phyloP scores from a whole-genome alignment of 257 asterid species.

The Osmanthus fragrans region DNA sequence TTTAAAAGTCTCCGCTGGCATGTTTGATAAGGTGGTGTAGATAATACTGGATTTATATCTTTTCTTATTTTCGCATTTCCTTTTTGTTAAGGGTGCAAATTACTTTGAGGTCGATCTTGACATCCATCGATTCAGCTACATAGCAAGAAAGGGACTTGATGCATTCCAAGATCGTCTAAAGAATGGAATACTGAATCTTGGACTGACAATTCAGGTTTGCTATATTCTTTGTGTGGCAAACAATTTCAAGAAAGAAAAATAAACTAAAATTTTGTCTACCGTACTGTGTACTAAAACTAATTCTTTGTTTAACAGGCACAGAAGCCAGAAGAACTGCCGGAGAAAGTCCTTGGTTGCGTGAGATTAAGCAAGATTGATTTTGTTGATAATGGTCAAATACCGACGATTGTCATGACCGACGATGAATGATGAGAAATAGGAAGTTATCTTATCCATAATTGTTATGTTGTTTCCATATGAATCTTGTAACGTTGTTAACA shows the following conservation, averaged over 20 bases:
- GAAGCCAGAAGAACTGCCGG: constrained; percentile 72
- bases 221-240: neutral
- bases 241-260: too few relatives aligned
- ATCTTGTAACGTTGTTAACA: constrained; percentile 19
- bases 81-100: constrained; percentile 47
- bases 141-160: constrained; percentile 82
- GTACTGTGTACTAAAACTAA: neutral
- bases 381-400: constrained; percentile 65
- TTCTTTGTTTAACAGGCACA: constrained; percentile 47
- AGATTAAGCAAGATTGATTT: constrained; percentile 78
- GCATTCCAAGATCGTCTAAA: constrained; percentile 73
- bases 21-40: neutral
- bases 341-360: constrained; percentile 58
- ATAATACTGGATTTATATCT: too few relatives aligned
- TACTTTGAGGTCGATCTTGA: constrained; percentile 77
- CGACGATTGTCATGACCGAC: constrained; percentile 45
- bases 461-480: constrained; percentile 11
- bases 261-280: too few relatives aligned
- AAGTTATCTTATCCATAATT: constrained; percentile 18
- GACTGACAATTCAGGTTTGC: constrained; percentile 71
- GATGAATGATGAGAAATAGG: constrained; percentile 32
- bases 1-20: neutral
- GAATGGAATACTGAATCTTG: constrained; percentile 62
- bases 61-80: neutral
- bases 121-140: constrained; percentile 85